Evolutionary conservation across 106 monocot species (phyloP).

Genomic region (Phalaenopsis aphrodite): DNA sequence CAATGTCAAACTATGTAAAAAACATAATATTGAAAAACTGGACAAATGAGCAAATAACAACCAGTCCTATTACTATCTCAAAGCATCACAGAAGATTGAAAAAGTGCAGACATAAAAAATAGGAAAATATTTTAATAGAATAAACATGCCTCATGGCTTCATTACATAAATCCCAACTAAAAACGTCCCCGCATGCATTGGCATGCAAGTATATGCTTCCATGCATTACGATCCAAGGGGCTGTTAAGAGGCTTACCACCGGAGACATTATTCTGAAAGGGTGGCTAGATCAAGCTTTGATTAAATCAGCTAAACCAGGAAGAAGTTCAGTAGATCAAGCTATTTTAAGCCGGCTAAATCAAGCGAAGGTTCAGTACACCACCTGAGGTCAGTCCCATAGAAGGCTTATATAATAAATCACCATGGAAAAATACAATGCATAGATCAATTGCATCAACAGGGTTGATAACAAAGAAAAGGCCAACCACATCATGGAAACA

Average conservation of each 20-base stretch:
- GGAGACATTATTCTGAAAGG: neutral
- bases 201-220: neutral
- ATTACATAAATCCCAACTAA: conserved; percentile 15
- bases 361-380: neutral
- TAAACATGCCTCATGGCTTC: too few relatives aligned
- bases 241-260: neutral
- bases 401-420: too few relatives aligned
- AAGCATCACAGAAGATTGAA: neutral
- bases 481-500: neutral
- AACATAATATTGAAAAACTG: neutral
- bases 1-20: neutral
- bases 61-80: neutral
- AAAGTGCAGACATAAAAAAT: neutral
- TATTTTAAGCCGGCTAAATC: neutral
- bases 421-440: too few relatives aligned
- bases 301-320: neutral
- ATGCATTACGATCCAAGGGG: neutral
- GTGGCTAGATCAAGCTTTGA: neutral
- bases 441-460: neutral
- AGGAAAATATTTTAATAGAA: too few relatives aligned
- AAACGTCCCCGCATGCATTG: conserved; percentile 17
- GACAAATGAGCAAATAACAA: neutral
- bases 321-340: neutral
- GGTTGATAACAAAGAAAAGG: neutral
- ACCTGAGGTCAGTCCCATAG: neutral